A percentile compares a stretch with the other conserved stretches of the same genome.
Conservation (phyloP, 257 asterid genomes). For the Plantago major region DNA sequence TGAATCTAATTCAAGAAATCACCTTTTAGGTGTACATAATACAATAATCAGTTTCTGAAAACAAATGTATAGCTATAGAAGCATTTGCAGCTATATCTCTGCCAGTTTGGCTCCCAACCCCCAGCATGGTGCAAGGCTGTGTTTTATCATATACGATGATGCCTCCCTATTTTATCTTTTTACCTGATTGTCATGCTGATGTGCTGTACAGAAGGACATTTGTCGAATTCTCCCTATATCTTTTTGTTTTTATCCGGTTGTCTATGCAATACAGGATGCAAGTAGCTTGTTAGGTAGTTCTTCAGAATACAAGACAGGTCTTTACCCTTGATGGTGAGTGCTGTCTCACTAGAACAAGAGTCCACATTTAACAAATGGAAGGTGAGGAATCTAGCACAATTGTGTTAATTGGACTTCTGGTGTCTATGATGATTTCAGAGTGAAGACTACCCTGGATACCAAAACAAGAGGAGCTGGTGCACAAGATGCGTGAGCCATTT, state of each 20-base stretch:
- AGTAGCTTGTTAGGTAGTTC: constrained; percentile 41
- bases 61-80: not conserved
- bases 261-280: constrained; percentile 34
- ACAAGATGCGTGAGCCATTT: constrained; percentile 38
- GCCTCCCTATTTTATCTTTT: too few species aligned
- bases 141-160: too few species aligned
- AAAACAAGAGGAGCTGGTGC: constrained; percentile 50
- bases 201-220: too few species aligned
- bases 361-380: constrained; percentile 45
- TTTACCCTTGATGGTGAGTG: constrained; percentile 40
- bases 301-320: constrained; percentile 37
- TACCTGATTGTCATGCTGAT: too few species aligned
- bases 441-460: constrained; percentile 48
- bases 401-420: constrained; percentile 21
- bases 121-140: not conserved
- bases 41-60: not conserved
- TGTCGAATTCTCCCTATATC: not conserved
- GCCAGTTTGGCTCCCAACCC: not conserved
- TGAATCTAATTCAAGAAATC: not conserved
- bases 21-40: not conserved
- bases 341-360: constrained; percentile 40
- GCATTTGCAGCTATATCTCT: not conserved
- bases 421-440: constrained; percentile 34
- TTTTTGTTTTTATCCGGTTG: not conserved
- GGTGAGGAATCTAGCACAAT: constrained; percentile 32